Evolutionary conservation across 257 asterid species (phyloP).

Genomic region (Asclepias syriaca): DNA sequence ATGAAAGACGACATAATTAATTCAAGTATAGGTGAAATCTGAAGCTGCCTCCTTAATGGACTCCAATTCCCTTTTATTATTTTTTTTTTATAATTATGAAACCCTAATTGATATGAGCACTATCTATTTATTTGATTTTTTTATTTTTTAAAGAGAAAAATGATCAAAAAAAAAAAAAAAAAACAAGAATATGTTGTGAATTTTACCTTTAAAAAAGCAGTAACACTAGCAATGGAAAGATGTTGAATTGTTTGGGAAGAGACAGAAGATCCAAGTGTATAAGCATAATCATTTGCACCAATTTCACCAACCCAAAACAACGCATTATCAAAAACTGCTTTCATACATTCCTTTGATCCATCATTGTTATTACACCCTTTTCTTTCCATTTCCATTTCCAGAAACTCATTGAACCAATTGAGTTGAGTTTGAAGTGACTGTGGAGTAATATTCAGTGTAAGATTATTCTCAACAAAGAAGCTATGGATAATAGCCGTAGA

Average conservation of each 20-base stretch:
- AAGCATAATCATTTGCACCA: conserved; percentile 80
- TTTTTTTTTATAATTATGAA: too few species aligned
- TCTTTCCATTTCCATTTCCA: conserved; percentile 18
- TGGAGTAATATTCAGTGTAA: conserved; percentile 50
- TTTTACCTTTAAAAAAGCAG: conserved; percentile 53
- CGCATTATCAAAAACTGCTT: conserved; percentile 38
- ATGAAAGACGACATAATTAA: too few species aligned
- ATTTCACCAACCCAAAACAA: conserved; percentile 78
- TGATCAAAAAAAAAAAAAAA: too few species aligned
- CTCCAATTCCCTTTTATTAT: too few species aligned
- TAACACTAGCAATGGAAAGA: conserved; percentile 49
- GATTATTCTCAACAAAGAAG: conserved; percentile 48
- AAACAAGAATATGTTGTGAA: background rate
- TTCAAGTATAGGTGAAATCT: too few species aligned
- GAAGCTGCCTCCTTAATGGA: too few species aligned
- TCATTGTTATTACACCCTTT: conserved; percentile 47
- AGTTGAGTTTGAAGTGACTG: conserved; percentile 64
- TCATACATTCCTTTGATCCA: conserved; percentile 24
- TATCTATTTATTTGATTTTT: too few species aligned
- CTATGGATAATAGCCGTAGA: conserved; percentile 68
- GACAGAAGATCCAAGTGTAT: conserved; percentile 50
- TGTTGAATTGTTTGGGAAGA: conserved; percentile 37
- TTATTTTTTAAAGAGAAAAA: too few species aligned
- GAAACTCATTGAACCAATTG: conserved; percentile 40
- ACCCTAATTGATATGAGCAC: too few species aligned